Conservation (phyloP, 345 rosid species). For the Populus tremula region DNA sequence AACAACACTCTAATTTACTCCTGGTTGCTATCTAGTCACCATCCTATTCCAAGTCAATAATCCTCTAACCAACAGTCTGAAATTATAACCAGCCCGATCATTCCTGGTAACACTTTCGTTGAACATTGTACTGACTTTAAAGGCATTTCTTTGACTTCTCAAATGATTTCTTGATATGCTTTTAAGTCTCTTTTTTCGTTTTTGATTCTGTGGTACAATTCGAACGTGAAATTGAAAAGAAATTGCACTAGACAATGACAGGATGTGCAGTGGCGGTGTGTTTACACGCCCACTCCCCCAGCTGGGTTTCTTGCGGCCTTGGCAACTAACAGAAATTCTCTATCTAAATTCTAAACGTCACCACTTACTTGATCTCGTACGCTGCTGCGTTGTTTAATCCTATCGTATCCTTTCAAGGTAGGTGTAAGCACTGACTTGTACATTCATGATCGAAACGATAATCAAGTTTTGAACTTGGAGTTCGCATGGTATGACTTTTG, state of each 20-base stretch:
- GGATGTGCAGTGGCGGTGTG: not conserved
- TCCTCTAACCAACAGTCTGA: not conserved
- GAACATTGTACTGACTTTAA: slow-evolving; percentile 24
- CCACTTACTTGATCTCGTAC: not conserved
- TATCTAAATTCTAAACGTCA: not conserved
- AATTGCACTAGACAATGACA: not conserved
- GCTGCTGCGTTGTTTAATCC: not conserved
- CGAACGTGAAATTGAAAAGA: not conserved
- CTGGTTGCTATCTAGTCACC: slow-evolving; percentile 9
- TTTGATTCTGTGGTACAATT: not conserved
- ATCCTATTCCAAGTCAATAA: slow-evolving; percentile 20
- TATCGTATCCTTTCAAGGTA: not conserved
- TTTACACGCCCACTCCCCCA: not conserved
- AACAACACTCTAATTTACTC: too few relatives aligned
- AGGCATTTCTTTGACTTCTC: slow-evolving; percentile 21
- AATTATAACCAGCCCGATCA: not conserved
- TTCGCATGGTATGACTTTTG: not conserved
- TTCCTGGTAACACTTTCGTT: slow-evolving; percentile 5
- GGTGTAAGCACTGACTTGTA: not conserved
- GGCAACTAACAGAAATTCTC: not conserved
- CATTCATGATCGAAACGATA: not conserved
- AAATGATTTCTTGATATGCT: slow-evolving; percentile 5
- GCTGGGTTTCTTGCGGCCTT: not conserved
- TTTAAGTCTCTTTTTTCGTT: not conserved
- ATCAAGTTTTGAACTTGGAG: not conserved